Base-by-base conservation (phyloP, 148 eudicot species). In the Vaccinium macrocarpon region DNA sequence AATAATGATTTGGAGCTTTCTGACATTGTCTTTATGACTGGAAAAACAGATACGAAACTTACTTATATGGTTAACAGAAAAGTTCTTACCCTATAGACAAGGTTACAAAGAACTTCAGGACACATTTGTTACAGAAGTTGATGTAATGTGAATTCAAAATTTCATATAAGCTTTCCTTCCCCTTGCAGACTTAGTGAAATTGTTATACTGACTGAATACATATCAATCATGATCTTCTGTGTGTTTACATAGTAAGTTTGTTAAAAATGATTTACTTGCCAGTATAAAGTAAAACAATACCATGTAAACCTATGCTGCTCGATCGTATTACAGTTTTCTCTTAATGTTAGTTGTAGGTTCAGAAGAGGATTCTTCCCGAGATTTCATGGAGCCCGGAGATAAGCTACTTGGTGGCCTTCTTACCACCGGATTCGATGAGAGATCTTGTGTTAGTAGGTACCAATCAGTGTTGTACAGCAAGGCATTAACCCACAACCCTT, bases 381-480 rank as follows among this genome's bases (percentile, higher is more conserved):
- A 66, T 10, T 25, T 68, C 59, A 75, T 81, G 73, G 83, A 78
- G 82, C 82, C 76, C 7, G 82, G 80, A 62, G 89, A 90, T 85
- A 89, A 87, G 78, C 85, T 92, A 83, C 91, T 93, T 85, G 90
- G 88, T 32, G 96, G 98, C 73, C 94, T 95, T 82, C 90, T 95
- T 11, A 27, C 90, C 66, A 19, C 86, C 83, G 92, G 89, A 46
- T 92, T 91, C 81, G 93, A 95, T 5, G 90, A 88, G 83, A 85
- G 80, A 80, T 90, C 95, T 71, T 95, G 98, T 86, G 84, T 88
- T 68, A 95, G 98, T 92, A 93, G 98, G 83, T 90, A 95, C 84
- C 89, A 93, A 77, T 91, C 95, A 46, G 87, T 76, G 64, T 73
- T 88, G 42, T 93, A 91, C 81, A 89, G 94, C 27, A 91, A 89